A percentile compares a stretch with the other conserved stretches of the same genome.
Evolutionary conservation across 2,329 filamentous ascomycete genomes (phyloP).

Genomic region (Periconia macrospinosa): DNA sequence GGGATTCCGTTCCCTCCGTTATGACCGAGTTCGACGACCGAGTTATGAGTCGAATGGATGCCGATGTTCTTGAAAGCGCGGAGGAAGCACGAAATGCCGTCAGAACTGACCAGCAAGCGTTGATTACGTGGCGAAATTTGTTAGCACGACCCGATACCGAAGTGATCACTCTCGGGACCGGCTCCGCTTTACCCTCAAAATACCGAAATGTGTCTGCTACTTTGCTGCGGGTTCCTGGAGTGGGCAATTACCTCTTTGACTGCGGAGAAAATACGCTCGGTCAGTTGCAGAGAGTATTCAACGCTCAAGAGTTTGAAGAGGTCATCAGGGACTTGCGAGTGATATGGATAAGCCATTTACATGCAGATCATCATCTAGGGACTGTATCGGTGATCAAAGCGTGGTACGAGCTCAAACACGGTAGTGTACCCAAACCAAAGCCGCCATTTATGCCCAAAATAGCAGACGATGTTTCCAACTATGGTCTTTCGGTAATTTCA

Average conservation of each 20-base stretch:
- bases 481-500: constrained; percentile 60
- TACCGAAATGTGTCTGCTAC: constrained; percentile 95
- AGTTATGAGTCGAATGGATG: constrained; percentile 47
- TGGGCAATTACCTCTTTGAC: constrained; percentile 89
- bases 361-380: constrained; percentile 95
- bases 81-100: constrained; percentile 43
- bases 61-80: constrained; percentile 59
- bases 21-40: constrained; percentile 49
- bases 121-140: constrained; percentile 61
- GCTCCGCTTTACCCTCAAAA: constrained; percentile 86
- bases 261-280: constrained; percentile 91
- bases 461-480: constrained; percentile 25
- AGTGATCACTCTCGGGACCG: constrained; percentile 85
- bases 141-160: constrained; percentile 77
- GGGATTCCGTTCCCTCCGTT: constrained; percentile 25
- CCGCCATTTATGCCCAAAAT: constrained; percentile 35
- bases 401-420: constrained; percentile 67
- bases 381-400: constrained; percentile 78
- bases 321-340: constrained; percentile 76
- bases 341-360: constrained; percentile 93
- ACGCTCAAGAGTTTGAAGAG: constrained; percentile 64
- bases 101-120: constrained; percentile 44
- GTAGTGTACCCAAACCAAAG: constrained; percentile 29
- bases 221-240: constrained; percentile 77
- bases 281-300: constrained; percentile 76